Conservation (phyloP, 306 rosid genomes). For the Quercus aquifolioides region DNA sequence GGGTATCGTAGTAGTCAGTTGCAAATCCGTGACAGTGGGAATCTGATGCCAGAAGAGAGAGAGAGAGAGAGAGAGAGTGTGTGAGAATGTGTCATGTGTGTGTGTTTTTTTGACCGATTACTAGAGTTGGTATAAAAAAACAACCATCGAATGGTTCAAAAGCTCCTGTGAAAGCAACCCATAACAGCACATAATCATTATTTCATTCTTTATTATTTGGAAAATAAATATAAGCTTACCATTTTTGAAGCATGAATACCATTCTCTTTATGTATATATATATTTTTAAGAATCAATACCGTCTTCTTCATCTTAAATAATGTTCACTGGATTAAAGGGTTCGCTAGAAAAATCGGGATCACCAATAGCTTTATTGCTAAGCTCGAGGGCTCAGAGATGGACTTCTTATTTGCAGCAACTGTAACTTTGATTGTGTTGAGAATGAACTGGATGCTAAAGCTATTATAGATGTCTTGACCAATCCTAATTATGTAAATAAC, state of each 20-base stretch:
- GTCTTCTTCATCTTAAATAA: no score
- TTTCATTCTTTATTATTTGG: background rate
- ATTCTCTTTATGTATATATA: no score
- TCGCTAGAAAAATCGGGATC: no score
- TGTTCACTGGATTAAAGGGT: no score
- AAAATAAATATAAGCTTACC: background rate
- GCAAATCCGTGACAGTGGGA: conserved; percentile 37
- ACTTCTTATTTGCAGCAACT: no score
- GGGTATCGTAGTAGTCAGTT: conserved; percentile 26
- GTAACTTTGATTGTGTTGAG: no score
- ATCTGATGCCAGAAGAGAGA: conserved; percentile 26
- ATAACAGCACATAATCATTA: conserved; percentile 28
- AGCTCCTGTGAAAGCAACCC: conserved; percentile 35
- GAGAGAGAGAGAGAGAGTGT: conserved; percentile 8
- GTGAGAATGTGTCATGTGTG: background rate
- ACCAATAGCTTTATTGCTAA: no score
- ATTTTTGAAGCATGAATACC: background rate
- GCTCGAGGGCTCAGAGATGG: no score
- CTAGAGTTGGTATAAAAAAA: conserved; percentile 8
- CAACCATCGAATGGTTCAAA: conserved; percentile 21
- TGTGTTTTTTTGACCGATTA: conserved; percentile 37
- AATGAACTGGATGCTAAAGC: no score
- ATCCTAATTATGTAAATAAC: no score
- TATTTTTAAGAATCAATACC: no score
- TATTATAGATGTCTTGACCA: no score